These are phyloP conservation scores for Gastrolobium villosum DNA, from an alignment of 306 rosid species.

Conservation along the genomic window DNA sequence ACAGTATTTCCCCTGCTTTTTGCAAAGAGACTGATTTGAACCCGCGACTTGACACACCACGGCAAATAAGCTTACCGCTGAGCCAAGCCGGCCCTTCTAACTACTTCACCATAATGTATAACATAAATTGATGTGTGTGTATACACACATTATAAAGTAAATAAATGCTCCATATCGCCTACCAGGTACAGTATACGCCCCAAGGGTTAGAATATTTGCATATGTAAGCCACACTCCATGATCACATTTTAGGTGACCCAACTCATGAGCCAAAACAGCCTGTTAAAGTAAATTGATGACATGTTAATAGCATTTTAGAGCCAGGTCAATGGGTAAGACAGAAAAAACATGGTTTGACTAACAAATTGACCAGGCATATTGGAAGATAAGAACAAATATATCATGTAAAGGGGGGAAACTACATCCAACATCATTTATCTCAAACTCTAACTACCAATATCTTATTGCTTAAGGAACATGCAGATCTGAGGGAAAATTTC, in stretches of 20 bases:
- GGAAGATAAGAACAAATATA: conserved; percentile 23
- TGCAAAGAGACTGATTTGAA: too few species aligned
- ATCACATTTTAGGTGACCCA: conserved; percentile 98
- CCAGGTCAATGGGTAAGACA: conserved; percentile 17
- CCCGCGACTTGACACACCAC: too few species aligned
- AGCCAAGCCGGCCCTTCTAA: too few species aligned
- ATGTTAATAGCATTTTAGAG: conserved; percentile 44
- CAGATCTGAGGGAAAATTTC: background rate
- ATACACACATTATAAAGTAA: background rate
- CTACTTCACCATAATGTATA: conserved; percentile 3
- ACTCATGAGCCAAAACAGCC: conserved; percentile 99
- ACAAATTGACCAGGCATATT: conserved; percentile 24
- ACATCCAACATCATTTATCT: conserved; percentile 35
- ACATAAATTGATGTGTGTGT: background rate
- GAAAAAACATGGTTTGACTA: conserved; percentile 16
- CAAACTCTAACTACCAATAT: conserved; percentile 23
- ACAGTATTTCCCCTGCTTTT: too few species aligned
- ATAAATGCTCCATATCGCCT: conserved; percentile 48
- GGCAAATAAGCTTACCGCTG: too few species aligned
- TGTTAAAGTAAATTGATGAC: conserved; percentile 48
- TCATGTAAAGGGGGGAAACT: background rate
- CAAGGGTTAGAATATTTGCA: conserved; percentile 94
- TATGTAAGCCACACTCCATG: conserved; percentile 99
- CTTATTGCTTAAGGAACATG: conserved; percentile 3
- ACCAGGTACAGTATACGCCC: conserved; percentile 93